Conservation (phyloP, 2,329 filamentous ascomycete genomes). For the Penicillium sp. region DNA sequence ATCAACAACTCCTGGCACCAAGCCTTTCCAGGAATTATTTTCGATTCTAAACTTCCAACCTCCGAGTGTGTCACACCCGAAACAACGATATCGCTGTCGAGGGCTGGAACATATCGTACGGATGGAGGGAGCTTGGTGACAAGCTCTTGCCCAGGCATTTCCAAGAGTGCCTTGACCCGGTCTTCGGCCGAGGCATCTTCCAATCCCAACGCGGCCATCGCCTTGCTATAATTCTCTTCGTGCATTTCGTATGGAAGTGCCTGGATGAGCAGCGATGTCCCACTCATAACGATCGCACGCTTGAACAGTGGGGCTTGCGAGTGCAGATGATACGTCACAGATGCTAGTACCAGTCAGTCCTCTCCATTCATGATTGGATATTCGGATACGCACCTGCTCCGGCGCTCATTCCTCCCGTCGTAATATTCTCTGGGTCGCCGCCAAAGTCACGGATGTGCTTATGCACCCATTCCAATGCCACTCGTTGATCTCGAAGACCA, state of each 20-base stretch:
- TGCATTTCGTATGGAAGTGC: slow-evolving; percentile 47
- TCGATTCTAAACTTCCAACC: slow-evolving; percentile 32
- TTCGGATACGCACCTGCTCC: slow-evolving; percentile 44
- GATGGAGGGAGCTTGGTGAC: slow-evolving; percentile 48
- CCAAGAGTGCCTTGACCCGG: slow-evolving; percentile 50
- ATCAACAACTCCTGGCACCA: slow-evolving; percentile 58
- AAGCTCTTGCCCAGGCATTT: slow-evolving; percentile 50
- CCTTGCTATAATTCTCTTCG: slow-evolving; percentile 51
- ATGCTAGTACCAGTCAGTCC: slow-evolving; percentile 31
- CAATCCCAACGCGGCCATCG: slow-evolving; percentile 50
- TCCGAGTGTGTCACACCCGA: slow-evolving; percentile 33
- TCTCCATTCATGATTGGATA: background rate
- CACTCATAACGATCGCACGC: slow-evolving; percentile 51
- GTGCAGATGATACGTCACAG: slow-evolving; percentile 43
- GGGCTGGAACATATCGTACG: slow-evolving; percentile 44
- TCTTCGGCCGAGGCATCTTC: slow-evolving; percentile 45
- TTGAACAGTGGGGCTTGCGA: slow-evolving; percentile 50
- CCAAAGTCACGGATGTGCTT: slow-evolving; percentile 51
- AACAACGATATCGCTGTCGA: slow-evolving; percentile 53
- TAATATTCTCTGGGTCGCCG: slow-evolving; percentile 49
- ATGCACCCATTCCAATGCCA: slow-evolving; percentile 48
- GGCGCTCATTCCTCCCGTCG: slow-evolving; percentile 56
- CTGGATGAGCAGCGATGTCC: slow-evolving; percentile 52
- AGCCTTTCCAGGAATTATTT: slow-evolving; percentile 47
- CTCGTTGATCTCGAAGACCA: slow-evolving; percentile 57